phyloP scores from a whole-genome alignment of 306 rosid species.

The Ziziphus jujuba region DNA sequence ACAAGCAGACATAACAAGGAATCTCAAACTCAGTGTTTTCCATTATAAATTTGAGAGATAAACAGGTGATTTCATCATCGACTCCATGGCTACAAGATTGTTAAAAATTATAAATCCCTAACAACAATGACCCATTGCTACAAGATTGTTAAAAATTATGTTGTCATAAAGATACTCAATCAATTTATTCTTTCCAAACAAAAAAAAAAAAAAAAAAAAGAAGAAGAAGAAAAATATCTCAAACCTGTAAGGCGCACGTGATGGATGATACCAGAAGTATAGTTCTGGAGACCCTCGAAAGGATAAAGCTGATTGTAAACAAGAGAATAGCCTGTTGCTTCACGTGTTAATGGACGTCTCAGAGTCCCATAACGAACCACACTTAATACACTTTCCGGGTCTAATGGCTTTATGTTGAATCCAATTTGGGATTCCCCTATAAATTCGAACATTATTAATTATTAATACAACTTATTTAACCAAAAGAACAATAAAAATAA shows the following conservation, averaged over 20 bases:
- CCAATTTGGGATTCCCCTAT: conserved; percentile 87
- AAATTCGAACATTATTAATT: neutral
- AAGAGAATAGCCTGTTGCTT: conserved; percentile 67
- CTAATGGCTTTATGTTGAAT: conserved; percentile 54
- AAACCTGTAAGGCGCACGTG: conserved; percentile 79
- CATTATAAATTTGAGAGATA: neutral
- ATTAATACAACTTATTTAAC: neutral
- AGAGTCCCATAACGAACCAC: conserved; percentile 56
- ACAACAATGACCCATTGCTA: no score
- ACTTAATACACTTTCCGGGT: conserved; percentile 59
- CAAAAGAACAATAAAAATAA: neutral
- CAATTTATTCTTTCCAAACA: neutral
- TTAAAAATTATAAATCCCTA: no score
- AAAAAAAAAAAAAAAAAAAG: neutral
- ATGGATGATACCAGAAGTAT: conserved; percentile 88
- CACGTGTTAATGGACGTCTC: conserved; percentile 37
- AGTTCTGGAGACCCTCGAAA: conserved; percentile 76
- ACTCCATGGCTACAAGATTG: no score
- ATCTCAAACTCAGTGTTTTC: neutral
- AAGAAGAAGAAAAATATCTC: neutral
- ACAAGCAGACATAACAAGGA: conserved; percentile 2
- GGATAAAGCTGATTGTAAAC: conserved; percentile 77
- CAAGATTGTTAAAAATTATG: no score
- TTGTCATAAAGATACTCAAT: neutral
- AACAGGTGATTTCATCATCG: no score